These are phyloP conservation scores for Melampsora medusae DNA, from an alignment of 1,284 basidiomycete species.

Conservation along the genomic window DNA sequence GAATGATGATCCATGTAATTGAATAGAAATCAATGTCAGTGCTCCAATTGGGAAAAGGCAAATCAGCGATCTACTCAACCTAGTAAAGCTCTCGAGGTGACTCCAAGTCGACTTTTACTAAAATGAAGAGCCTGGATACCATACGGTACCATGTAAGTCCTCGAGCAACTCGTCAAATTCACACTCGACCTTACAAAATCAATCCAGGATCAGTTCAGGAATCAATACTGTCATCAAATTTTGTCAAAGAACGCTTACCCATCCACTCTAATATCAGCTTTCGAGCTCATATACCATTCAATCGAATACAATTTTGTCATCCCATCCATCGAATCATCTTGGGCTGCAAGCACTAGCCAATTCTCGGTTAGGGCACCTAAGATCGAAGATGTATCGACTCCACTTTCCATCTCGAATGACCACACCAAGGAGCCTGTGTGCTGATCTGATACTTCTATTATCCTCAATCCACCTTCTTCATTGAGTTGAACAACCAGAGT, in stretches of 20 bases:
- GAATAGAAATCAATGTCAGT: not conserved
- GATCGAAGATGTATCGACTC: slow-evolving; percentile 28
- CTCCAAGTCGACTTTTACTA: slow-evolving; percentile 38
- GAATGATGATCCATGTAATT: not conserved
- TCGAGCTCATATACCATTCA: slow-evolving; percentile 44
- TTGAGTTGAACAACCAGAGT: slow-evolving; percentile 67
- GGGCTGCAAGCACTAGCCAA: slow-evolving; percentile 67
- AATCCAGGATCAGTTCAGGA: not conserved
- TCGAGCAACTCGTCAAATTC: slow-evolving; percentile 34
- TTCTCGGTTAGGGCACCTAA: slow-evolving; percentile 70
- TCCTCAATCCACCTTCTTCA: slow-evolving; percentile 2
- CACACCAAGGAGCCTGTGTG: slow-evolving; percentile 21
- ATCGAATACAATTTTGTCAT: slow-evolving; percentile 41
- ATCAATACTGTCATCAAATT: not conserved
- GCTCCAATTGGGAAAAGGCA: not conserved
- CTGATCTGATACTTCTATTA: slow-evolving; percentile 35
- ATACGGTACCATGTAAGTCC: slow-evolving; percentile 34
- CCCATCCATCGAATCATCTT: slow-evolving; percentile 1
- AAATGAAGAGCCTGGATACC: slow-evolving; percentile 27
- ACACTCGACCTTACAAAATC: slow-evolving; percentile 20
- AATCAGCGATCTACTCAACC: slow-evolving; percentile 4
- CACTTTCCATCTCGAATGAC: slow-evolving; percentile 24
- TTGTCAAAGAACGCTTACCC: slow-evolving; percentile 14
- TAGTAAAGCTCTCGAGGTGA: slow-evolving; percentile 41
- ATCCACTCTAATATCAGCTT: slow-evolving; percentile 33